Evolutionary conservation across 257 asterid species (phyloP).

Genomic region (Gentiana macrophylla): DNA sequence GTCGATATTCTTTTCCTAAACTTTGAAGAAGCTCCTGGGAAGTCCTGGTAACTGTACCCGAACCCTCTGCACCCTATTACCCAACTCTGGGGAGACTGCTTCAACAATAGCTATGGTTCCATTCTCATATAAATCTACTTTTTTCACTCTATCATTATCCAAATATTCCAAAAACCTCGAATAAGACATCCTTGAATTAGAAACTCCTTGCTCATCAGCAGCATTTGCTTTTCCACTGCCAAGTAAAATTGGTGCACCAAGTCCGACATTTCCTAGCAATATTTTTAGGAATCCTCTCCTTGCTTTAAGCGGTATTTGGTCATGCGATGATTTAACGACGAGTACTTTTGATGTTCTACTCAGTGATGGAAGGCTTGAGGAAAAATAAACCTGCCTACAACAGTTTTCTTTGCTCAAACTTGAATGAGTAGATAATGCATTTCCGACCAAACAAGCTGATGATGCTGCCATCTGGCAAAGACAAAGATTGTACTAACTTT

Average conservation of each 20-base stretch:
- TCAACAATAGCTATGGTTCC: slow-evolving; percentile 96
- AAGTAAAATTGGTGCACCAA: slow-evolving; percentile 48
- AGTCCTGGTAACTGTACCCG: slow-evolving; percentile 96
- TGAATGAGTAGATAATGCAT: slow-evolving; percentile 34
- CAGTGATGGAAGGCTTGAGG: slow-evolving; percentile 42
- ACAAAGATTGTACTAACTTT: too few relatives aligned
- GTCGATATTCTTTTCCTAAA: slow-evolving; percentile 88
- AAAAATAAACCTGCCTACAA: slow-evolving; percentile 36
- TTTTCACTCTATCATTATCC: slow-evolving; percentile 76
- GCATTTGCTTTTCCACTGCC: slow-evolving; percentile 63
- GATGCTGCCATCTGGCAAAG: slow-evolving; percentile 58
- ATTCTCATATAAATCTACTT: slow-evolving; percentile 81
- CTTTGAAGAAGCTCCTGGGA: slow-evolving; percentile 94
- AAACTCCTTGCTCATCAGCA: slow-evolving; percentile 72
- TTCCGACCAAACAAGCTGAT: slow-evolving; percentile 69
- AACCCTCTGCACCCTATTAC: slow-evolving; percentile 84
- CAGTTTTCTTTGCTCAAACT: slow-evolving; percentile 44
- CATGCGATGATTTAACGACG: slow-evolving; percentile 36
- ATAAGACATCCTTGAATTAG: slow-evolving; percentile 94
- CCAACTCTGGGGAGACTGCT: slow-evolving; percentile 84
- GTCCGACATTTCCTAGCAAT: slow-evolving; percentile 65
- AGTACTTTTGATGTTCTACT: slow-evolving; percentile 32
- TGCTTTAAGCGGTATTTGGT: slow-evolving; percentile 39
- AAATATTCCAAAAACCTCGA: slow-evolving; percentile 93
- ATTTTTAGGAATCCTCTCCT: slow-evolving; percentile 71